Conservation (phyloP, 2,329 filamentous ascomycete genomes). For the Didymella pinodella region DNA sequence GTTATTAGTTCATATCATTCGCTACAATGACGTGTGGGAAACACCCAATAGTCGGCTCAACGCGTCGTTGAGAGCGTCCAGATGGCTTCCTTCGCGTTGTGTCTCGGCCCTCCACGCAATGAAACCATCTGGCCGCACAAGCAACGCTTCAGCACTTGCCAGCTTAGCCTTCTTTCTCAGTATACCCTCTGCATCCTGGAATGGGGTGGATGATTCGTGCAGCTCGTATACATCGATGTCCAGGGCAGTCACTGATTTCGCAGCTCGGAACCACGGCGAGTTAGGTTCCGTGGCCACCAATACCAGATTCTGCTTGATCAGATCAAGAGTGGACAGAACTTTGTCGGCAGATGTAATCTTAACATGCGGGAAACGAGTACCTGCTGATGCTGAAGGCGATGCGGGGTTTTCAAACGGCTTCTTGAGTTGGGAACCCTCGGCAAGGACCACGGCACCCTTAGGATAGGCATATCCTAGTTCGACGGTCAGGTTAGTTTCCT, state of each 20-base stretch:
- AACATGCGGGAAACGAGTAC: neutral
- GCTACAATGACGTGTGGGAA: neutral
- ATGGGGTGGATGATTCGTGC: neutral
- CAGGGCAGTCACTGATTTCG: neutral
- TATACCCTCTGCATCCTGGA: neutral
- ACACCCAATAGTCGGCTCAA: neutral
- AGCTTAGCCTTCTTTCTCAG: neutral
- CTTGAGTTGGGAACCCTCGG: neutral
- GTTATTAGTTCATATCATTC: neutral
- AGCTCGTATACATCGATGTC: neutral
- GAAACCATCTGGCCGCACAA: neutral
- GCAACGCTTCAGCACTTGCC: neutral
- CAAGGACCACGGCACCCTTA: neutral
- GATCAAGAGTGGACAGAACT: neutral
- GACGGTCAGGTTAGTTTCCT: neutral
- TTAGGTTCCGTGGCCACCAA: neutral
- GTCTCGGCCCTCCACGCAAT: neutral
- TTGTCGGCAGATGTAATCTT: neutral
- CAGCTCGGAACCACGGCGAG: neutral
- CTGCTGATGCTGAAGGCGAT: neutral
- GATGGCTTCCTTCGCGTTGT: neutral
- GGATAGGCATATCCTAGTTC: neutral
- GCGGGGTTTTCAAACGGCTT: neutral
- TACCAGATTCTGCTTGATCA: neutral
- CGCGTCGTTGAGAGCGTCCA: neutral